Conservation (phyloP, 192 early-diverging fungal species). For the Backusella tarrabulga region DNA sequence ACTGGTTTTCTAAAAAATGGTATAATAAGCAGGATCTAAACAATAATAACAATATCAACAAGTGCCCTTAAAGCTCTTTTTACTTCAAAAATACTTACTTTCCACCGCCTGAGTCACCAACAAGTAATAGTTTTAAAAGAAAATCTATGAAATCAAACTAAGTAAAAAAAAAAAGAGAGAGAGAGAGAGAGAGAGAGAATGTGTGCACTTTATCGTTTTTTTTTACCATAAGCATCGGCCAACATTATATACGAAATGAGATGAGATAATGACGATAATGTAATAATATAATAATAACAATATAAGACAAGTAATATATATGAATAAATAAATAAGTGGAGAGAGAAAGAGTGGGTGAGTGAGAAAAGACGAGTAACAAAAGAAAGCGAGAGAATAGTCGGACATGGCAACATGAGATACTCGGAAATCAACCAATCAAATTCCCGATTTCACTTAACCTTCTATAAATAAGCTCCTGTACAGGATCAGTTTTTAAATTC, state of each 20-base stretch:
- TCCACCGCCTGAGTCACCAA: slow-evolving; percentile 60
- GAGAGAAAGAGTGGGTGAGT: neutral
- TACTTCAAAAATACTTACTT: slow-evolving; percentile 38
- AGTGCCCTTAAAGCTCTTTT: neutral
- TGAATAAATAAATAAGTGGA: neutral
- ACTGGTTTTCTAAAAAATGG: slow-evolving; percentile 59
- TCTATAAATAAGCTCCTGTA: no score
- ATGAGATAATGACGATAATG: neutral
- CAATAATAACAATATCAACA: slow-evolving; percentile 2
- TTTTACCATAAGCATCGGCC: slow-evolving; percentile 35
- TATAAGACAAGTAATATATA: neutral
- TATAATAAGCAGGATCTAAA: slow-evolving; percentile 55
- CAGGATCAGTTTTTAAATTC: no score
- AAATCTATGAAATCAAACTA: slow-evolving; percentile 34
- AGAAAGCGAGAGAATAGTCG: neutral
- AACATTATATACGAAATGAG: slow-evolving; percentile 18
- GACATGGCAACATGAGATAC: neutral
- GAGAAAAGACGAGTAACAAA: neutral
- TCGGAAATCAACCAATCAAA: neutral
- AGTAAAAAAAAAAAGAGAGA: slow-evolving; percentile 24
- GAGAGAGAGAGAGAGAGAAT: neutral
- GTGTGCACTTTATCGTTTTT: neutral
- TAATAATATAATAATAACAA: neutral
- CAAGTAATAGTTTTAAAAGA: slow-evolving; percentile 49
- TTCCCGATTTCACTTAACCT: neutral